Percentiles rank a stretch among this genome's conserved stretches.
Conservation (phyloP, 164 flowering plant genomes). For the Saururus chinensis region DNA sequence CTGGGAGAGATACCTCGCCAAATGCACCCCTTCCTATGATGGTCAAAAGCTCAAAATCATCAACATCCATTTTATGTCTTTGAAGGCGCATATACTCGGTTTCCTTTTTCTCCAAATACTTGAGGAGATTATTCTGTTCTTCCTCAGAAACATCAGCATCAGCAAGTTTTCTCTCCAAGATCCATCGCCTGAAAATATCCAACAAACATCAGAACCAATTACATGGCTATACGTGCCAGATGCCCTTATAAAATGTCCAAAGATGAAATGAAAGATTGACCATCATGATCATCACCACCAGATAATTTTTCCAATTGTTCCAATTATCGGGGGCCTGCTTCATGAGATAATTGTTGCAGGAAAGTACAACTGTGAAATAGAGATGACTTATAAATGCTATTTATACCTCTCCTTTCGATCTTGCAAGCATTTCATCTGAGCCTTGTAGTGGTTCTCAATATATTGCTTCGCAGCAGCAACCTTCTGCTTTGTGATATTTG, state of each 20-base stretch:
- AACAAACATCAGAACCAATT: too few relatives aligned
- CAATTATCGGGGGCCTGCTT: too few relatives aligned
- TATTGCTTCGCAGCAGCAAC: conserved; percentile 31
- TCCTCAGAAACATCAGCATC: conserved; percentile 24
- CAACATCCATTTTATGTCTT: conserved; percentile 91
- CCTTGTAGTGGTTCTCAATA: conserved; percentile 29
- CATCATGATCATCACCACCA: too few relatives aligned
- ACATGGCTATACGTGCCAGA: too few relatives aligned
- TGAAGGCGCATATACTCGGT: conserved; percentile 88
- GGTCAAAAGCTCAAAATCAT: conserved; percentile 89
- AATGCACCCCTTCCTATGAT: conserved; percentile 93
- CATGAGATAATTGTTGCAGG: too few relatives aligned
- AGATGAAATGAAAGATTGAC: too few relatives aligned
- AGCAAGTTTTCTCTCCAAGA: neutral
- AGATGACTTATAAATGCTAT: too few relatives aligned
- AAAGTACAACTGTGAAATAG: too few relatives aligned
- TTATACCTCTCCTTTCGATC: conserved; percentile 28
- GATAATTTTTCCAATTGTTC: too few relatives aligned
- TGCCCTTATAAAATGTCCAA: too few relatives aligned
- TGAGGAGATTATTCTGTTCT: conserved; percentile 67
- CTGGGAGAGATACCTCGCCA: too few relatives aligned
- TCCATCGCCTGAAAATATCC: too few relatives aligned
- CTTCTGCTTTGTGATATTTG: conserved; percentile 23
- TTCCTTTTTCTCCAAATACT: conserved; percentile 77
- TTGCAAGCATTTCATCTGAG: conserved; percentile 28